Base-by-base conservation (phyloP, 192 early-diverging fungal genomes). In the Coemansia furcata region DNA sequence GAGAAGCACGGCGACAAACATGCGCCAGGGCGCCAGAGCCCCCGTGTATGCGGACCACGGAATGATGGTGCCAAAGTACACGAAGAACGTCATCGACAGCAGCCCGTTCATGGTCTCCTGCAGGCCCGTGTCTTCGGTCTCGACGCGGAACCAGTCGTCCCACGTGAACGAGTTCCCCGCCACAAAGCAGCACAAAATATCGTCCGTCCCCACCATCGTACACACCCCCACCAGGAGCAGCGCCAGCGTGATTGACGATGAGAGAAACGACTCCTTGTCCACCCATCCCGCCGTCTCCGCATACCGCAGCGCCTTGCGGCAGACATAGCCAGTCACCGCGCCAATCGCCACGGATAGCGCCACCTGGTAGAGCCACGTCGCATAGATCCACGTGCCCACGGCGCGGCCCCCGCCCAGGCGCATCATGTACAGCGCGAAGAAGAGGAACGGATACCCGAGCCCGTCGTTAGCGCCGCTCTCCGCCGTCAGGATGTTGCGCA, bases 391-490 rank as follows among this genome's bases (percentile, higher is more conserved):
- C 42, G 89, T 85, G n/a, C 85, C 89, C 35, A 97, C 77, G 11
- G 89, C 92, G 17, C 68, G 61, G 14, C 89, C 93, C 9, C 84
- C 68, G 57, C 68, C 68, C 23, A 80, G 35, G 12, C 80, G 77
- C 71, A 90, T 76, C 10, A 96, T 68, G 63, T 88, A 95, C 19
- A 94, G 73, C 0, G 89, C 88, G 29, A 96, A 71, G 38, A 88
- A 87, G 43, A 98, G 68, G 60, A 96, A 93, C n/a, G 95, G 94
- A 30, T 90, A 87, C 1, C 89, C 94, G 59, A 94, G 85, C 14
- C 87, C 95, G 77, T 96, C 95, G 74, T 96, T 98, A 59, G 91
- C 92, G 23, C 87, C 94, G 68, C 91, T 91, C 68, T 94, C 93
- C 12, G 90, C 90, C 2, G 90, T 89, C 17, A 94, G 64, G 11